Evolutionary conservation across 495 filamentous ascomycete species (phyloP).

Genomic region (Apodospora peruviana): DNA sequence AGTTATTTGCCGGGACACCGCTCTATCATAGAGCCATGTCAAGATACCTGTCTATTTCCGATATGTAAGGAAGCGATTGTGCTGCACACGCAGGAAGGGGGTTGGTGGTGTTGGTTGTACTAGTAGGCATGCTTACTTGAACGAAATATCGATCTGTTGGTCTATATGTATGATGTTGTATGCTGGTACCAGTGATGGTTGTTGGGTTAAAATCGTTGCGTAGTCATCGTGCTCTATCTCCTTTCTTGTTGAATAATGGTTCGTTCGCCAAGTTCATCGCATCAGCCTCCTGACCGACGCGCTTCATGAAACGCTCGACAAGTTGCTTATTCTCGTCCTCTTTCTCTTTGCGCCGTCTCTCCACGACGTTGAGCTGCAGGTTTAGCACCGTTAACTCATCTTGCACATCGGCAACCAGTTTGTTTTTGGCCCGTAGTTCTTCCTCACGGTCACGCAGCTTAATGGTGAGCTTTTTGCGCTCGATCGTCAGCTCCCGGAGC

Average conservation of each 20-base stretch:
- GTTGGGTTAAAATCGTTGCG: too few relatives aligned
- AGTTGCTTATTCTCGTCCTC: slow-evolving; percentile 82
- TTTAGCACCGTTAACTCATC: slow-evolving; percentile 83
- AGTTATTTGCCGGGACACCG: too few relatives aligned
- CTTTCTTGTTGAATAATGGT: slow-evolving; percentile 14
- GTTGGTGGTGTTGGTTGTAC: too few relatives aligned
- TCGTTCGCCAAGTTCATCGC: slow-evolving; percentile 68
- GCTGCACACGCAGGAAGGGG: too few relatives aligned
- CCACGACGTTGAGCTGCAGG: slow-evolving; percentile 81
- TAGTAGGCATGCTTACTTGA: too few relatives aligned
- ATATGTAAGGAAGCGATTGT: too few relatives aligned
- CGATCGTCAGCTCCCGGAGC: slow-evolving; percentile 56
- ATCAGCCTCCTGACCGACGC: slow-evolving; percentile 80
- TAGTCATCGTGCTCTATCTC: too few relatives aligned
- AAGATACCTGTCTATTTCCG: too few relatives aligned
- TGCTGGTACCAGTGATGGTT: too few relatives aligned
- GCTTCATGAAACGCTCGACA: slow-evolving; percentile 83
- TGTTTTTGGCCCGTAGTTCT: slow-evolving; percentile 75
- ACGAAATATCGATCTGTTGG: too few relatives aligned
- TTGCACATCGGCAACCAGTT: slow-evolving; percentile 80
- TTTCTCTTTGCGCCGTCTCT: slow-evolving; percentile 61
- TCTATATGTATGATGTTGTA: background rate
- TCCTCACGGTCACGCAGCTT: slow-evolving; percentile 76
- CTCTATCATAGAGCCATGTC: too few relatives aligned
- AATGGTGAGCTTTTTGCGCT: slow-evolving; percentile 53